A percentile compares a stretch with the other conserved stretches of the same genome.
Conservation (phyloP, 306 rosid species). For the Ormosia semicastrata region DNA sequence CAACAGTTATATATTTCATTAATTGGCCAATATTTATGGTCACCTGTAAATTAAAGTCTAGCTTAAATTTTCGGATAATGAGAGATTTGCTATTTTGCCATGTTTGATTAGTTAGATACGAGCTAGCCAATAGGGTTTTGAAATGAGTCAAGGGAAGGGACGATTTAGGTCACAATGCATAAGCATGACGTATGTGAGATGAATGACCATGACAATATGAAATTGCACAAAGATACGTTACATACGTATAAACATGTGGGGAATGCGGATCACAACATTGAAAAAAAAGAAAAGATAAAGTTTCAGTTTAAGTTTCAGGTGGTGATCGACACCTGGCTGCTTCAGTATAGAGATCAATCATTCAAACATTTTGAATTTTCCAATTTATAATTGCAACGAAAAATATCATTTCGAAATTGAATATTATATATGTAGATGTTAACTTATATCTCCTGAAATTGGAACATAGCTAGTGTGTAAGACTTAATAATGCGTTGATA, state of each 20-base stretch:
- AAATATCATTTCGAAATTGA: neutral
- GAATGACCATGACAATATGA: neutral
- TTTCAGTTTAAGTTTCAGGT: neutral
- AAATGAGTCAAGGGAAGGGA: neutral
- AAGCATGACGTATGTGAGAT: constrained; percentile 20
- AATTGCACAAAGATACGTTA: neutral
- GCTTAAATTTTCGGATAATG: neutral
- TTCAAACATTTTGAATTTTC: neutral
- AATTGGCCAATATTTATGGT: neutral
- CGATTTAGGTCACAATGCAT: neutral
- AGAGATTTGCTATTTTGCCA: neutral
- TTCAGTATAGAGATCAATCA: neutral
- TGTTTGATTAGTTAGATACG: neutral
- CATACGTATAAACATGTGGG: neutral
- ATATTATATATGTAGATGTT: neutral
- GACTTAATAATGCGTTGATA: neutral
- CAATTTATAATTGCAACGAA: neutral
- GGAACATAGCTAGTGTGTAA: too few species aligned
- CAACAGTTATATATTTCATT: neutral
- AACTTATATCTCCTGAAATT: too few species aligned
- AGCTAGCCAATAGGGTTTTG: neutral
- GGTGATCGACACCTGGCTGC: constrained; percentile 17
- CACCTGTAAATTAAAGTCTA: neutral
- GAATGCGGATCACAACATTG: neutral
- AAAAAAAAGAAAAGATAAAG: neutral